phyloP scores from a whole-genome alignment of 345 rosid genomes.

The Eucalyptus pauciflora region DNA sequence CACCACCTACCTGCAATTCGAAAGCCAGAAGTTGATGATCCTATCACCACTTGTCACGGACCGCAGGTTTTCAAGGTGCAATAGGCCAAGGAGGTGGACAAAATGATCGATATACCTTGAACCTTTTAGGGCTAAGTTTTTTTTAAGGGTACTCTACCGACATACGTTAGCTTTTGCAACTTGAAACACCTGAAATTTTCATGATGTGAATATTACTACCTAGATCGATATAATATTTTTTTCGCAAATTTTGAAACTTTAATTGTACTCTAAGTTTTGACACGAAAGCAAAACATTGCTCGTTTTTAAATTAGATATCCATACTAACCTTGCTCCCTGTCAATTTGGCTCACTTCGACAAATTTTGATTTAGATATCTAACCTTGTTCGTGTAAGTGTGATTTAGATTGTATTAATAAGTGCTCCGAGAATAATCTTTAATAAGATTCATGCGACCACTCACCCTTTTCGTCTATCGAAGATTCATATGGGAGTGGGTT shows the following conservation, averaged over 20 bases:
- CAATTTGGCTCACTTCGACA: not conserved
- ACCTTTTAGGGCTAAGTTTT: not conserved
- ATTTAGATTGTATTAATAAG: not conserved
- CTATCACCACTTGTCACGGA: not conserved
- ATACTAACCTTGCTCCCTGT: fast-evolving
- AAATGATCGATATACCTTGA: not conserved
- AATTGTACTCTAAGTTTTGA: not conserved
- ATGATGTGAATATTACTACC: no score
- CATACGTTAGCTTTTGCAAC: no score
- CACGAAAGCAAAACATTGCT: no score
- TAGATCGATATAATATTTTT: not conserved
- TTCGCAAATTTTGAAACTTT: no score
- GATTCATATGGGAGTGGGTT: not conserved
- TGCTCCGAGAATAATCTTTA: not conserved
- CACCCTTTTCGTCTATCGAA: no score
- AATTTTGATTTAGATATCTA: no score
- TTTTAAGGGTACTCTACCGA: not conserved
- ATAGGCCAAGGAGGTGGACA: not conserved
- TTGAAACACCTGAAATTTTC: not conserved
- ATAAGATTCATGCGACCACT: not conserved
- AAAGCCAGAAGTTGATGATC: not conserved
- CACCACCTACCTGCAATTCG: not conserved
- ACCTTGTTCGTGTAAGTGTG: no score
- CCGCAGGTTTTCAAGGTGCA: not conserved
- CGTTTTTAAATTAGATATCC: no score